Base-by-base conservation (phyloP, 1,139 yeast genomes). In the Citeromyces hawaiiensis region DNA sequence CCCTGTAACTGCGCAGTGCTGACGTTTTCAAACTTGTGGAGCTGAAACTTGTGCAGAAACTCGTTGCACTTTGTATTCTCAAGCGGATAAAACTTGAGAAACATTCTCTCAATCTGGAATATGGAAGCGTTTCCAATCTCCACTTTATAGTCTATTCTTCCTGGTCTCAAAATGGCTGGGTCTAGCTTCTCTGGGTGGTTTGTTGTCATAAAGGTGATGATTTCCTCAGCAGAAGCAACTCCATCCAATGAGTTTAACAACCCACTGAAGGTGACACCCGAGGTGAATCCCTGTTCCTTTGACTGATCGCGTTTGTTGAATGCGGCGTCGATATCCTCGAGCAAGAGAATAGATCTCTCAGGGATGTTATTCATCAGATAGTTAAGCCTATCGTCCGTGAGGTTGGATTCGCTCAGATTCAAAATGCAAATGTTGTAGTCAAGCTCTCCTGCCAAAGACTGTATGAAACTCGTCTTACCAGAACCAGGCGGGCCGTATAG, bases 401-500 rank as follows among this genome's bases (percentile, higher is more conserved):
- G 64, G 49, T 91, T 87, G 43, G 82, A 79, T 54, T 91, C 98
- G 18, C 96, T 80, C 38, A 91, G 66, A 53, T 93, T 91, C 57
- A 91, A 66, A 34, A 91, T 83, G 57, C 98, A 93, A 50, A 91
- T 91, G 56, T 88, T 88, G 60, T 91, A 91, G 58, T 93, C 97
- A 52, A 91, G 66, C 48, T 88, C 94, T 23, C 97, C 99, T 0
- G 98, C 98, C 43, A 91, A 65, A 0, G 98, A 96, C 56, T 91
- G 97, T 44, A 93, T 91, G 47, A 86, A 85, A 49, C 95, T 83
- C 2, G 97, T 86, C 55, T 91, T 91, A 41, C 99, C 99, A 48
- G 93, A 79, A 1, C 99, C 99, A 0, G 99, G 99, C 1, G 99
- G 98, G 0, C 99, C 99, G 58, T 85, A 88, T 30, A 91, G 63